Evolutionary conservation across 768 basidiomycete species (phyloP), one percentile per base, ranked within the genome.

Genomic region (Cyclocybe cylindracea): DNA sequence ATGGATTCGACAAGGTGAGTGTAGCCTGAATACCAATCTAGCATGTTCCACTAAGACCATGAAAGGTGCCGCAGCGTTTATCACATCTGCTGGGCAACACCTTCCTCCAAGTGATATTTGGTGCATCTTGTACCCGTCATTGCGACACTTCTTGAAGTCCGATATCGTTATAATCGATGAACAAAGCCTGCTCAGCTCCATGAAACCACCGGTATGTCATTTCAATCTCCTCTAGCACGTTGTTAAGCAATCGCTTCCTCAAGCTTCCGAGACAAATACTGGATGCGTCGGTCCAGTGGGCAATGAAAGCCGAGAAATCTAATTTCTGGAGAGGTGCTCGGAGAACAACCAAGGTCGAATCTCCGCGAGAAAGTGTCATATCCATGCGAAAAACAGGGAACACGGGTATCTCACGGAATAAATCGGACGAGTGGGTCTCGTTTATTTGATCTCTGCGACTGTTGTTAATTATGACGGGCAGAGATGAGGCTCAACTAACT

Each of bases 61-160:
- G 50, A 14, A 46, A 96, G 94, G 90, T 18, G 85, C 95, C 13
- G 86, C 85, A 10, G 86, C 91, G 0, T 94, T 99, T 65, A 87
- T 98, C 39, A 86, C 91, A 2, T 86, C 92, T 4, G 88, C 92
- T 7, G 87, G 89, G 2, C 84, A 86, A 39, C 87, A 90, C 56
- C 79, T 99, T 5, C 89, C 89, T 0, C 69, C 77, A 2, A 94
- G 92, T 47, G 97, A 99, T 63, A 86, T 93, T 16, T 98, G 97
- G 96, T 98, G 94, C 62, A 96, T 98, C 38, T 68, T 99, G 7
- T 98, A 98, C 59, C 96, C 97, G 0, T 91, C 89, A 0, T 70
- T 98, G 38, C 80, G 91, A 41, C 88, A 94, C 60, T 85, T 94
- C 52, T 74, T 98, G 36, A 87, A 87, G 51, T 91, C 86, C 2